Evolutionary conservation across 331 rosid genomes (phyloP).

Genomic region (Ulmus americana): DNA sequence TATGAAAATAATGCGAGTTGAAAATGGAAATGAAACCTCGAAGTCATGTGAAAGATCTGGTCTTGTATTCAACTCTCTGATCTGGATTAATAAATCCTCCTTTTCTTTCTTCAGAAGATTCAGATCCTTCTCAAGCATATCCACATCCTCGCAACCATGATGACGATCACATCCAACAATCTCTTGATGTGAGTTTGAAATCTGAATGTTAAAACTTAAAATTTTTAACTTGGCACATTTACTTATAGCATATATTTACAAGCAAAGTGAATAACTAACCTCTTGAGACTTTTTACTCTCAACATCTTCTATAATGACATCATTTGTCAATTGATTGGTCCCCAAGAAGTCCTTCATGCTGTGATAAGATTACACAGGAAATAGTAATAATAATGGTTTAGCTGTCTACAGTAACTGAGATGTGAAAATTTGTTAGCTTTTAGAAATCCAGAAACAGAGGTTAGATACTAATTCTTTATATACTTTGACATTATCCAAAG

Average conservation of each 20-base stretch:
- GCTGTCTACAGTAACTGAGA: neutral
- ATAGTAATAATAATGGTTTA: too few species aligned
- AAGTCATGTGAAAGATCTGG: conserved; percentile 28
- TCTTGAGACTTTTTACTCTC: conserved; percentile 32
- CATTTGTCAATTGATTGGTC: conserved; percentile 29
- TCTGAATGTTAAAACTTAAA: conserved; percentile 20
- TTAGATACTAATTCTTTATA: neutral
- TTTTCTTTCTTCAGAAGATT: conserved; percentile 19
- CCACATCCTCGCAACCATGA: conserved; percentile 17
- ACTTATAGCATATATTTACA: conserved; percentile 6
- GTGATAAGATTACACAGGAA: conserved; percentile 22
- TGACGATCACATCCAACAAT: conserved; percentile 10
- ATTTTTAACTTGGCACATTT: neutral
- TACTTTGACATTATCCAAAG: neutral
- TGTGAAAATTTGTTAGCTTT: neutral
- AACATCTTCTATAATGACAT: conserved; percentile 12
- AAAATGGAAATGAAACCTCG: conserved; percentile 36
- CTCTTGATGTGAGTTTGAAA: conserved; percentile 23
- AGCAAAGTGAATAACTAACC: conserved; percentile 32
- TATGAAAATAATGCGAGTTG: neutral
- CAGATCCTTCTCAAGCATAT: conserved; percentile 24
- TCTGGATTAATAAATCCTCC: conserved; percentile 24
- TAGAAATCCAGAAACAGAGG: neutral
- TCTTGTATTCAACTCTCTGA: conserved; percentile 21
- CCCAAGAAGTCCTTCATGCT: conserved; percentile 32